Percentiles rank a stretch among this genome's conserved stretches.
Conservation (phyloP, 2,329 filamentous ascomycete genomes). For the Coniochaeta pulveracea region DNA sequence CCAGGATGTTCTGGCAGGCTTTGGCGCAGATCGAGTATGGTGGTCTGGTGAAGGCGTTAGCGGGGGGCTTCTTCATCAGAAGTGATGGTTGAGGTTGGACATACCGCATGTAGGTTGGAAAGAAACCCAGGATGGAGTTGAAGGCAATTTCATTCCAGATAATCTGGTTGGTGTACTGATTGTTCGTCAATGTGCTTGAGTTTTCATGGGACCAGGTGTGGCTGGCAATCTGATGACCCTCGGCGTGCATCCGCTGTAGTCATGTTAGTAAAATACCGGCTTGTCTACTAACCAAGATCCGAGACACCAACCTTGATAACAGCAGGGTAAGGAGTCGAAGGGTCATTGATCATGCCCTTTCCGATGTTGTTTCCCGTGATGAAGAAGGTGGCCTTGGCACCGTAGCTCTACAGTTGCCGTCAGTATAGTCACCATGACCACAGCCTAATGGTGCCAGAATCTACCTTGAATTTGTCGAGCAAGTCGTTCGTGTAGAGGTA, state of each 20-base stretch:
- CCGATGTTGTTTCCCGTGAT: slow-evolving; percentile 46
- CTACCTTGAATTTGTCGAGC: slow-evolving; percentile 45
- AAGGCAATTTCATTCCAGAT: slow-evolving; percentile 32
- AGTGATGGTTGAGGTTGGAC: slow-evolving; percentile 16
- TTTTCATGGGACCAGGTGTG: slow-evolving; percentile 36
- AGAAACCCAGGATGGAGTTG: slow-evolving; percentile 27
- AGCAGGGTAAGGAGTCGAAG: slow-evolving; percentile 29
- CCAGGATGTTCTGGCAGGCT: slow-evolving; percentile 17
- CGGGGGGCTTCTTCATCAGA: neutral
- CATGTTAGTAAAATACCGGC: slow-evolving; percentile 7
- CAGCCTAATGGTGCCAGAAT: neutral
- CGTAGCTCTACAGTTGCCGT: slow-evolving; percentile 26
- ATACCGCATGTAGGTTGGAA: slow-evolving; percentile 34
- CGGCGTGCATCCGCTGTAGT: slow-evolving; percentile 28
- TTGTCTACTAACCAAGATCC: neutral
- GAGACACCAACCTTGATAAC: slow-evolving; percentile 25
- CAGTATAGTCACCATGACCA: too few species aligned
- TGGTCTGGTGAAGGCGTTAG: slow-evolving; percentile 17
- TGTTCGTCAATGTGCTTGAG: slow-evolving; percentile 20
- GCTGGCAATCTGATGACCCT: slow-evolving; percentile 35
- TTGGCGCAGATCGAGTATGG: slow-evolving; percentile 27
- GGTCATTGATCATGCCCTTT: slow-evolving; percentile 43
- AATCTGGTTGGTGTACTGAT: slow-evolving; percentile 26
- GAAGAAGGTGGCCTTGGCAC: slow-evolving; percentile 58
- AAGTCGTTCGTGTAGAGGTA: slow-evolving; percentile 49